Percentiles rank a stretch among this genome's conserved stretches.
These are phyloP conservation scores for Penicillium sp. DNA, from an alignment of 2,329 filamentous ascomycete genomes.

Conservation along the genomic window DNA sequence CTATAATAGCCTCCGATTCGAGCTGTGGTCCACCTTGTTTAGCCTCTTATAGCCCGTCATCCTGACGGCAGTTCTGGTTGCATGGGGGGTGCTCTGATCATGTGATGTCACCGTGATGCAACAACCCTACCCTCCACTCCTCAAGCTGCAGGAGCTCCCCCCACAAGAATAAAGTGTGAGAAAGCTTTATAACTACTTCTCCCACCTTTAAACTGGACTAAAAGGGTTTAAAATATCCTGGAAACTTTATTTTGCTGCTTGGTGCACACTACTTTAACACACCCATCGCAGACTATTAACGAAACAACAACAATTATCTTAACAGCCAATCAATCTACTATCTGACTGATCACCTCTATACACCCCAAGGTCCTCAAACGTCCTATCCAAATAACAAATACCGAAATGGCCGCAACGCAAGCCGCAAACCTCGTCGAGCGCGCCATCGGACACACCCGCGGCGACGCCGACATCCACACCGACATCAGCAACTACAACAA, in stretches of 20 bases:
- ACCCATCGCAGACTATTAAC: not conserved
- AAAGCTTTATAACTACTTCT: not conserved
- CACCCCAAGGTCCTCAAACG: not conserved
- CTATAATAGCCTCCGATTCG: not conserved
- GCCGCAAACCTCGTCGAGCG: slow-evolving; percentile 13
- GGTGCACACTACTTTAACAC: not conserved
- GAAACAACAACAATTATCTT: not conserved
- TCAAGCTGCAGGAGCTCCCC: not conserved
- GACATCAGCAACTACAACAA: slow-evolving; percentile 16
- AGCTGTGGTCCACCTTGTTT: not conserved
- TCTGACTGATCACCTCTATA: not conserved
- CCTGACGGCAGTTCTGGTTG: not conserved
- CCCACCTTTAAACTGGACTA: not conserved
- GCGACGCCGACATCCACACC: slow-evolving; percentile 2
- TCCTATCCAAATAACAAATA: not conserved
- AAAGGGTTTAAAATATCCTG: not conserved
- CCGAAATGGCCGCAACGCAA: slow-evolving; percentile 9
- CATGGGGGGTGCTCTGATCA: not conserved
- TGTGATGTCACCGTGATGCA: slow-evolving; percentile 17
- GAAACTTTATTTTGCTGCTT: not conserved
- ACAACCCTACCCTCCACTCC: not conserved
- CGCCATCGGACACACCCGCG: not conserved
- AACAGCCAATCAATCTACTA: not conserved
- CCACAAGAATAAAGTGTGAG: too few species aligned
- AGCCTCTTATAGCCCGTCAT: not conserved